phyloP scores from a whole-genome alignment of 177 flowering plant genomes.

The Tripterygium wilfordii region DNA sequence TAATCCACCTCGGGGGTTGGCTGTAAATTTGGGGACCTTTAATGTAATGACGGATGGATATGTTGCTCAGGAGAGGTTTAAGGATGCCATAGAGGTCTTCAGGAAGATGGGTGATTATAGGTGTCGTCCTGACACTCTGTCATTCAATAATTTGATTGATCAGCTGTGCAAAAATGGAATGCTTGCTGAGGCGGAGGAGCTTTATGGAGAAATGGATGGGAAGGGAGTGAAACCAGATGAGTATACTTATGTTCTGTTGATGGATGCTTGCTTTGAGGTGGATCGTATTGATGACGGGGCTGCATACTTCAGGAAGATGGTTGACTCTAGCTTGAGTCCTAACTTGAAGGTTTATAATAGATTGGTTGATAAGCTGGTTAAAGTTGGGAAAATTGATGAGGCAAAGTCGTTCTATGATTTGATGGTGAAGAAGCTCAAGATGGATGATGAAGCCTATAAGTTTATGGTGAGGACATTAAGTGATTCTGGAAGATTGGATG shows the following conservation, averaged over 20 bases:
- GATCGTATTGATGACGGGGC: slow-evolving; percentile 63
- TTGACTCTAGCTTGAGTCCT: slow-evolving; percentile 71
- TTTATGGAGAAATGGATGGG: slow-evolving; percentile 60
- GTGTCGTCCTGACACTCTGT: slow-evolving; percentile 63
- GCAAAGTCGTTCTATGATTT: slow-evolving; percentile 69
- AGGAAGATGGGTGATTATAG: slow-evolving; percentile 70
- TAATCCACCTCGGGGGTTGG: slow-evolving; percentile 52
- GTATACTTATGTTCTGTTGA: slow-evolving; percentile 55
- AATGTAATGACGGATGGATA: slow-evolving; percentile 83
- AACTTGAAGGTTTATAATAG: slow-evolving; percentile 63
- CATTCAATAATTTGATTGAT: slow-evolving; percentile 80
- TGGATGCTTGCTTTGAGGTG: slow-evolving; percentile 76
- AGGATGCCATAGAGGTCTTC: slow-evolving; percentile 71
- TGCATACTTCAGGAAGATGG: slow-evolving; percentile 71
- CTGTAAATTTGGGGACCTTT: slow-evolving; percentile 79
- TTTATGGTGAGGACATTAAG: slow-evolving; percentile 59
- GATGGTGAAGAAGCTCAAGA: slow-evolving; percentile 78
- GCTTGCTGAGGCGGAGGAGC: slow-evolving; percentile 70
- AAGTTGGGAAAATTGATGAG: slow-evolving; percentile 64
- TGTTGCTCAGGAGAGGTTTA: slow-evolving; percentile 51
- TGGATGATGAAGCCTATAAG: slow-evolving; percentile 56
- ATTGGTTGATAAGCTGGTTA: slow-evolving; percentile 56
- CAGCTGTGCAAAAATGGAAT: slow-evolving; percentile 66
- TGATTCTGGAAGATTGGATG: slow-evolving; percentile 60
- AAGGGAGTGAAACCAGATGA: slow-evolving; percentile 74